Percentiles rank a stretch among this genome's conserved stretches.
phyloP scores from a whole-genome alignment of 306 rosid species.

The Trifolium pratense region DNA sequence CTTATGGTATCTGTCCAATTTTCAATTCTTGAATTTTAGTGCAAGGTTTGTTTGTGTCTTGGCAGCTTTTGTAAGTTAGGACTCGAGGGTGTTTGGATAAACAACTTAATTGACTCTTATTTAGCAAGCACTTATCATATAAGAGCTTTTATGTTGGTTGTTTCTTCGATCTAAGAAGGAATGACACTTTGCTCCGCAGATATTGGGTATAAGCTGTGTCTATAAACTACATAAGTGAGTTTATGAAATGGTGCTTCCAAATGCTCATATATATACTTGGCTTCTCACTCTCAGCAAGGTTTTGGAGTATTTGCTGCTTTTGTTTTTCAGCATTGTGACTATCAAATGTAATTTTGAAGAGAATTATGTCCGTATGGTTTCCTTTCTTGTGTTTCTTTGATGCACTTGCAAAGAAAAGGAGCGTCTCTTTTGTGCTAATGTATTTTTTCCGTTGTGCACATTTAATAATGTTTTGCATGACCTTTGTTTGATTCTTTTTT shows the following conservation, averaged over 20 bases:
- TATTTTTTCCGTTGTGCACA: background rate
- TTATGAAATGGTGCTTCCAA: background rate
- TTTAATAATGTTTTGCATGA: background rate
- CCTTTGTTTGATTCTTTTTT: background rate
- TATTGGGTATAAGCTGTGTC: background rate
- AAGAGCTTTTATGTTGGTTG: background rate
- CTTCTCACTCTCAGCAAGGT: background rate
- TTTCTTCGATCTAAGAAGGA: background rate
- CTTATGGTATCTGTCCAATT: background rate
- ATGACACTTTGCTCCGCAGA: background rate
- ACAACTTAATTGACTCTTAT: background rate
- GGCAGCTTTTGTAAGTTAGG: background rate
- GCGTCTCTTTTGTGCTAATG: background rate
- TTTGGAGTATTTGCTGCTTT: background rate
- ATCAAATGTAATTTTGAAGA: constrained; percentile 9
- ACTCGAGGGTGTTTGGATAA: background rate
- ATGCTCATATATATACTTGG: background rate
- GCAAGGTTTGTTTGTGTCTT: background rate
- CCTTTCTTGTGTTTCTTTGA: constrained; percentile 9
- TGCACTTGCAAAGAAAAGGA: background rate
- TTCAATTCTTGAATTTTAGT: background rate
- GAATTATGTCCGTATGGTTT: background rate
- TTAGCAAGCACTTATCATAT: background rate
- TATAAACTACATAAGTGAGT: background rate
- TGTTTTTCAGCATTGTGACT: background rate